Conservation (phyloP, 768 basidiomycete genomes). For the Termitomyces titanicus region DNA sequence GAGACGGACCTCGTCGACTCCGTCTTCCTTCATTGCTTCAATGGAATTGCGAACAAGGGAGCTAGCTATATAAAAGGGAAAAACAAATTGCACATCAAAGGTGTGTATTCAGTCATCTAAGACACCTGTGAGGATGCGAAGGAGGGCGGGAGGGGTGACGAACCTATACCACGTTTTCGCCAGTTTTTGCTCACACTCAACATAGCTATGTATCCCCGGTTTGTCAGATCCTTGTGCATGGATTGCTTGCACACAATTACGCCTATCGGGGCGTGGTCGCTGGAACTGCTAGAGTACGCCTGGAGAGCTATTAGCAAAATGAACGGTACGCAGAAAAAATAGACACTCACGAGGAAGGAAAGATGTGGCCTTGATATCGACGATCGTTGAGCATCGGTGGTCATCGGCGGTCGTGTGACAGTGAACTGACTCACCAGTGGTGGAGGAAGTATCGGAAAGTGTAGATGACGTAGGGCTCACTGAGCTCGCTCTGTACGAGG, state of each 20-base stretch:
- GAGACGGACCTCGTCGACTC: slow-evolving; percentile 78
- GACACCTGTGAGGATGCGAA: slow-evolving; percentile 39
- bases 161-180: slow-evolving; percentile 91
- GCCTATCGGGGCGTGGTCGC: slow-evolving; percentile 62
- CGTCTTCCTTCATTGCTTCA: slow-evolving; percentile 75
- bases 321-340: no score
- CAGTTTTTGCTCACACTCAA: slow-evolving; percentile 82
- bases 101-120: slow-evolving; percentile 44
- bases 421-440: slow-evolving; percentile 69
- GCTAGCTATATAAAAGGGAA: slow-evolving; percentile 59
- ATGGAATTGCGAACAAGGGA: slow-evolving; percentile 81
- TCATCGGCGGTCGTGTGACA: slow-evolving; percentile 28
- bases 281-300: slow-evolving; percentile 54
- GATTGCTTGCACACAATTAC: slow-evolving; percentile 98
- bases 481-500: slow-evolving; percentile 87
- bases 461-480: slow-evolving; percentile 94
- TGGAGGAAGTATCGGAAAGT: slow-evolving; percentile 96
- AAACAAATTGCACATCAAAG: slow-evolving; percentile 44
- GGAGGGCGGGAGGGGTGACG: slow-evolving; percentile 35
- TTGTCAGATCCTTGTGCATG: slow-evolving; percentile 66
- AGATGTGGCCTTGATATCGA: slow-evolving; percentile 75
- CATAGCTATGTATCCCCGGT: slow-evolving; percentile 98
- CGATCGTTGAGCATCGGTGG: slow-evolving; percentile 13
- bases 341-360: slow-evolving; percentile 61
- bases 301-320: slow-evolving; percentile 19